Base-by-base conservation (phyloP, 495 filamentous ascomycete genomes). In the Pyrenula massariospora region DNA sequence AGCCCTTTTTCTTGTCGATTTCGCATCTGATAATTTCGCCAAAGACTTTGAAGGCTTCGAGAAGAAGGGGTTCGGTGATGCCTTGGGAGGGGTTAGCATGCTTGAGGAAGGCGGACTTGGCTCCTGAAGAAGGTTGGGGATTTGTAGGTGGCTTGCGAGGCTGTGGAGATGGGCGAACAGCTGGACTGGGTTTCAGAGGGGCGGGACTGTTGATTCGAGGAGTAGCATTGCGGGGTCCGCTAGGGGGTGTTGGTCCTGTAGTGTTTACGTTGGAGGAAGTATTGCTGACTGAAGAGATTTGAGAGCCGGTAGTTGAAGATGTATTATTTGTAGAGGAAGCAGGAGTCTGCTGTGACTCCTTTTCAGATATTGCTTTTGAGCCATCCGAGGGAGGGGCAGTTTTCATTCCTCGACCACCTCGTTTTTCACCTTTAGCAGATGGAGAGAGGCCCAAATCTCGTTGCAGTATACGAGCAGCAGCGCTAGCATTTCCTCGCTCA, bases 11-110 rank as follows among this genome's bases (percentile, higher is more conserved):
- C 68, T 87, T 87, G 63, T 96, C 90, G 50, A 96, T 92, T 62
- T 95, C 91, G 1, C 93, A 87, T 58, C 81, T 85, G 2, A 78
- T 77, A 25, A 95, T 78, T 5, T 79, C 60, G 19, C 91, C 91
- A 58, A 86, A 92, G 1, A 69, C 65, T 36, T 80, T 69, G 64
- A 96, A 82, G 8, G 88, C 83, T 58, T 83, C 76, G 58, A 84
- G 80, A 2, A 96, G 78, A 0, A 88, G 67, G 0, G 82, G 71
- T 60, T 95, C 91, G 0, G 89, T 95, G 47, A 96, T 86, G 19
- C 91, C 91, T 66, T 95, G 91, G 0, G 89, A 91, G 20, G 88
- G 82, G 66, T 93, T 94, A 55, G 90, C 91, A 62, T 95, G 90
- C 64, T 95, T 95, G 62, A 95, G 75, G 65, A 95, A 96, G n/a